Base-by-base conservation (phyloP, 306 rosid species). In the Acacia crassicarpa region DNA sequence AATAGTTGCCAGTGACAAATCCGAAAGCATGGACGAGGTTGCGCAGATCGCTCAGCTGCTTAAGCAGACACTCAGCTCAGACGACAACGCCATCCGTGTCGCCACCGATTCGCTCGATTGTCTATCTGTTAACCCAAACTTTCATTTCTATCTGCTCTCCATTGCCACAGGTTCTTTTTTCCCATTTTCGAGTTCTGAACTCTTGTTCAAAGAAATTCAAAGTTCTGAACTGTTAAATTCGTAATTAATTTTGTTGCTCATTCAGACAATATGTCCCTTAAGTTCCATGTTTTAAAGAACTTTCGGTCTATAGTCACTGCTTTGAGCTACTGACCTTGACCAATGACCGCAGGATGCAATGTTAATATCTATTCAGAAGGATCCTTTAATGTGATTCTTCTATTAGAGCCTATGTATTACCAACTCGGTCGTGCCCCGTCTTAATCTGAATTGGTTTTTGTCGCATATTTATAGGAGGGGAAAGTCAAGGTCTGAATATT, bases 71-170 rank as follows among this genome's bases (percentile, higher is more conserved):
- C 91, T 94, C 58, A 84, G 89, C 82, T 89, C 87, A 0, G 92
- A 91, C 38, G 81, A 78, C 79, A 40, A 22, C 78, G 87, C 84
- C 79, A 89, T 91, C 41, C 90, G 76, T 25, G 35, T 85, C 13
- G 91, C 97, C 43, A 82, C 93, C 70, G 87, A 82, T 49, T 83
- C 89, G 3, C 95, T 94, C 66, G 93, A 92, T 67, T 87, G 86
- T 25, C 77, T 92, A 8, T 94, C 97, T 73, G 83, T 74, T 54
- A 76, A 74, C 77, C 93, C 92, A 11, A 77, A 78, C 56, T 89
- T 94, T 62, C 92, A 94, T 59, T 88, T 89, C 88, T 72, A 76
- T 20, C 90, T 94, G 79, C 92, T 94, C 75, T 79, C 86, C 82
- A 84, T 92, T 51, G 83, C 93, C 77, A 4, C 89, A 12, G 92